Evolutionary conservation across 768 basidiomycete species (phyloP).

Genomic region (Dacryopinax primogenitus): DNA sequence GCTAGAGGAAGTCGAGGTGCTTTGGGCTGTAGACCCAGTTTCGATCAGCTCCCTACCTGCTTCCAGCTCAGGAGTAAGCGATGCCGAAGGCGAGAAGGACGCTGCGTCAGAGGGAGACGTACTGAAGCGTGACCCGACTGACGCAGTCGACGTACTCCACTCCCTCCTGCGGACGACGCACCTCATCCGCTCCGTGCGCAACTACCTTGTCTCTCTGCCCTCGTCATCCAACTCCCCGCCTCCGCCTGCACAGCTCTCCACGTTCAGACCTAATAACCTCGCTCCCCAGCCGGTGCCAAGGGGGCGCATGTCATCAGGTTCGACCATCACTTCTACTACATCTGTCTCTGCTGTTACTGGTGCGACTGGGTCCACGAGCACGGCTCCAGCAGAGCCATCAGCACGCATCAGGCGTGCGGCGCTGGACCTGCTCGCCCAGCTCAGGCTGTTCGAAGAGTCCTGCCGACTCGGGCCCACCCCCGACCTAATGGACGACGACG

Average conservation of each 20-base stretch:
- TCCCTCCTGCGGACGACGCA: slow-evolving; percentile 67
- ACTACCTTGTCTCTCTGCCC: slow-evolving; percentile 70
- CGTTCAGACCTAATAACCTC: slow-evolving; percentile 45
- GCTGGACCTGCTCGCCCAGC: slow-evolving; percentile 65
- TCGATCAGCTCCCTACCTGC: too few relatives aligned
- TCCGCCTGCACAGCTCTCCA: slow-evolving; percentile 26
- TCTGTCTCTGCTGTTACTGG: too few relatives aligned
- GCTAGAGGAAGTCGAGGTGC: slow-evolving; percentile 45
- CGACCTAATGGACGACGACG: slow-evolving; percentile 31
- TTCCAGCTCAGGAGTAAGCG: too few relatives aligned
- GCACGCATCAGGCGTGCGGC: slow-evolving; percentile 61
- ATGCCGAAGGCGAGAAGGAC: not conserved
- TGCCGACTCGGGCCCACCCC: slow-evolving; percentile 45
- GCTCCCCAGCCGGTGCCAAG: slow-evolving; percentile 25
- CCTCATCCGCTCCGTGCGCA: slow-evolving; percentile 68
- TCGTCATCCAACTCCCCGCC: slow-evolving; percentile 33
- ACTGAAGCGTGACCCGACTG: slow-evolving; percentile 7
- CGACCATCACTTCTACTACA: slow-evolving; percentile 1
- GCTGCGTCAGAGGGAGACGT: too few relatives aligned
- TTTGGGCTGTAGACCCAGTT: slow-evolving; percentile 42
- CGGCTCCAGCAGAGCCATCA: slow-evolving; percentile 42
- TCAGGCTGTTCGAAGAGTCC: slow-evolving; percentile 69
- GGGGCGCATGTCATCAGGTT: slow-evolving; percentile 20
- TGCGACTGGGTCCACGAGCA: too few relatives aligned
- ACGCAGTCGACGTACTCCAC: slow-evolving; percentile 48